Percentiles rank a stretch among this genome's conserved stretches.
Conservation (phyloP, 2,329 filamentous ascomycete species). For the Sporothrix pallida region DNA sequence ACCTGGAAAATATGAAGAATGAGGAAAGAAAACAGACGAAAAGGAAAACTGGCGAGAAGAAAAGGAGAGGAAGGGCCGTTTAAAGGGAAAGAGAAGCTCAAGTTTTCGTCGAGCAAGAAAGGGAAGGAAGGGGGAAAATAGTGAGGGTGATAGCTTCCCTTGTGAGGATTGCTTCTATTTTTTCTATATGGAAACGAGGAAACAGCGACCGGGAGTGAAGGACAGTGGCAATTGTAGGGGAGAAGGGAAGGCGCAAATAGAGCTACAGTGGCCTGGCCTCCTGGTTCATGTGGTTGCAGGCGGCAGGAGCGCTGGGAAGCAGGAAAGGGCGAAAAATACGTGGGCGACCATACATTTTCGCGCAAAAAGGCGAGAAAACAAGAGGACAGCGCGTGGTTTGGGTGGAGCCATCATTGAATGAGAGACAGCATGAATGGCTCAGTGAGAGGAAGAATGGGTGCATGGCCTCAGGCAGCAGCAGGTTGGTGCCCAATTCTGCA, state of each 20-base stretch:
- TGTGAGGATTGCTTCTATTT: not conserved
- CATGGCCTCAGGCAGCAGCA: constrained; percentile 32
- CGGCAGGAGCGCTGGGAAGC: constrained; percentile 9
- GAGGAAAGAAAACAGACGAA: not conserved
- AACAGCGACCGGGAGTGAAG: not conserved
- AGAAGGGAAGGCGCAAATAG: constrained; percentile 17
- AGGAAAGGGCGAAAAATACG: constrained; percentile 10
- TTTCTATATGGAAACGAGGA: constrained; percentile 21
- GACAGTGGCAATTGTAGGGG: not conserved
- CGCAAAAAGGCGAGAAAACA: constrained; percentile 26
- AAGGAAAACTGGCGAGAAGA: not conserved
- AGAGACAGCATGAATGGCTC: not conserved
- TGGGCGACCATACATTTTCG: constrained; percentile 22
- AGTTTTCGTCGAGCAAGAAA: not conserved
- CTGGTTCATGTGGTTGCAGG: constrained; percentile 11
- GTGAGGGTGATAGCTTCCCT: constrained; percentile 25
- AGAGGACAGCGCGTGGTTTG: constrained; percentile 21
- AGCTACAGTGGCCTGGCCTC: not conserved
- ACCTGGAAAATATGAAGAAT: not conserved
- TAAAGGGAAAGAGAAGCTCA: constrained; percentile 13
- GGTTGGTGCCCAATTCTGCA: constrained; percentile 28
- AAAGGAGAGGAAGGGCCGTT: not conserved
- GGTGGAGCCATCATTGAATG: constrained; percentile 8
- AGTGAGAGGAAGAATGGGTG: too few relatives aligned
- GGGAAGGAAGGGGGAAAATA: not conserved